Evolutionary conservation across 768 basidiomycete genomes (phyloP).

Genomic region (Pleurotus salmoneostramineus): DNA sequence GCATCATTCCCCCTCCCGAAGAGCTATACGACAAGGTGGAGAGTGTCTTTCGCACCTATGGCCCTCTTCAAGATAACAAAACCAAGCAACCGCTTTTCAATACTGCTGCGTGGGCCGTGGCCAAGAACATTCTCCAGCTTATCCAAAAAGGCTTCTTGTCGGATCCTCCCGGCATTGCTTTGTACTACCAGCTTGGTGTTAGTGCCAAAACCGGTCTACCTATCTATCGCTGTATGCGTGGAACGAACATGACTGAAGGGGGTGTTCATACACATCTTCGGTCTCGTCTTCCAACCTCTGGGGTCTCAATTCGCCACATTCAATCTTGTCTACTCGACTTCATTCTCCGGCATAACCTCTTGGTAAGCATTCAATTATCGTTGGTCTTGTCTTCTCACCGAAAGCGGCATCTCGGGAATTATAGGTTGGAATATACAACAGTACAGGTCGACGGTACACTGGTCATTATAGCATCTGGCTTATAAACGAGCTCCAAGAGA

Average conservation of each 20-base stretch:
- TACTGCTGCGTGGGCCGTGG: conserved; percentile 12
- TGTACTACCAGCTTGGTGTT: conserved; percentile 9
- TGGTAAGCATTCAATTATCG: conserved; percentile 14
- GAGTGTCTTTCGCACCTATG: conserved; percentile 15
- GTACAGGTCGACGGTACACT: conserved; percentile 13
- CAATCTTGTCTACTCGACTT: conserved; percentile 18
- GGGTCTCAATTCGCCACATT: conserved; percentile 10
- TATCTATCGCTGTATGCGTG: conserved; percentile 22
- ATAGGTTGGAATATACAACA: conserved; percentile 19
- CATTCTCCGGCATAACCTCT: conserved; percentile 22
- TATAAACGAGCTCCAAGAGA: conserved; percentile 13
- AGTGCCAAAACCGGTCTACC: conserved; percentile 15
- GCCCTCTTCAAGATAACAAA: conserved; percentile 17
- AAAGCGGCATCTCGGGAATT: too few species aligned
- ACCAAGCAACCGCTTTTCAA: conserved; percentile 16
- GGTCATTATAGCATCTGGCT: conserved; percentile 19
- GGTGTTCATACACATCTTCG: conserved; percentile 28
- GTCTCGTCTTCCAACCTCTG: conserved; percentile 11
- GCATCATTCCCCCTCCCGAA: conserved; percentile 17
- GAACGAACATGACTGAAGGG: conserved; percentile 30
- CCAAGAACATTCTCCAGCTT: conserved; percentile 16
- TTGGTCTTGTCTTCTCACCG: too few species aligned
- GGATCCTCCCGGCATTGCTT: conserved; percentile 14
- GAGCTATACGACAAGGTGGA: conserved; percentile 13
- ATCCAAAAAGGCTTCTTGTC: conserved; percentile 17